Evolutionary conservation across 2,329 filamentous ascomycete genomes (phyloP).

Genomic region (Cryphonectria nitschkei): DNA sequence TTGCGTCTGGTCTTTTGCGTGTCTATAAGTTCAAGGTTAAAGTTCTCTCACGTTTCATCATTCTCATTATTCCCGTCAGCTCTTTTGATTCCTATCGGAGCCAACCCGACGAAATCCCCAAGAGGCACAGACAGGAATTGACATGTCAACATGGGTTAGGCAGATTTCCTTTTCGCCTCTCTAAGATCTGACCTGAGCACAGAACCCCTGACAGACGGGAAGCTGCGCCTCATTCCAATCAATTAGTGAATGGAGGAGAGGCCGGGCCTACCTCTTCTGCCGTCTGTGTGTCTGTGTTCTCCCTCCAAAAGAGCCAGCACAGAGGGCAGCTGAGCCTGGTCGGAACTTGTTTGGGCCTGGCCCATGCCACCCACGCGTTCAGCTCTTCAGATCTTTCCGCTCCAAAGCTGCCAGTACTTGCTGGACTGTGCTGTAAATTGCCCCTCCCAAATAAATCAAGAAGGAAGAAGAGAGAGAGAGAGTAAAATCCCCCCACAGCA

Average conservation of each 20-base stretch:
- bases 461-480: no score
- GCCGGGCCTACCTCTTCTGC: neutral
- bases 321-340: neutral
- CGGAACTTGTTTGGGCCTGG: neutral
- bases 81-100: neutral
- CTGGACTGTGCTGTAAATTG: neutral
- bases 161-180: neutral
- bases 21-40: neutral
- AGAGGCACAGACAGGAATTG: neutral
- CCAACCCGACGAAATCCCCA: neutral
- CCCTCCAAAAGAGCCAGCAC: neutral
- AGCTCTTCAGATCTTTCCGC: neutral
- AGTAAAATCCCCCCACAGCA: neutral
- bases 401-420: neutral
- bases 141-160: neutral
- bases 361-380: slow-evolving; percentile 5
- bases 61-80: neutral
- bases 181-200: neutral
- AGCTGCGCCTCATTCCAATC: slow-evolving; percentile 1
- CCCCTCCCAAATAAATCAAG: neutral
- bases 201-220: slow-evolving; percentile 2
- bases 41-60: neutral
- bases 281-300: neutral
- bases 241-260: neutral
- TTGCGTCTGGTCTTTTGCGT: neutral